Percentiles rank a stretch among this genome's conserved stretches.
Evolutionary conservation across 108 stramenopile species (phyloP).

Genomic region (Chaetoceros tenuissimus): DNA sequence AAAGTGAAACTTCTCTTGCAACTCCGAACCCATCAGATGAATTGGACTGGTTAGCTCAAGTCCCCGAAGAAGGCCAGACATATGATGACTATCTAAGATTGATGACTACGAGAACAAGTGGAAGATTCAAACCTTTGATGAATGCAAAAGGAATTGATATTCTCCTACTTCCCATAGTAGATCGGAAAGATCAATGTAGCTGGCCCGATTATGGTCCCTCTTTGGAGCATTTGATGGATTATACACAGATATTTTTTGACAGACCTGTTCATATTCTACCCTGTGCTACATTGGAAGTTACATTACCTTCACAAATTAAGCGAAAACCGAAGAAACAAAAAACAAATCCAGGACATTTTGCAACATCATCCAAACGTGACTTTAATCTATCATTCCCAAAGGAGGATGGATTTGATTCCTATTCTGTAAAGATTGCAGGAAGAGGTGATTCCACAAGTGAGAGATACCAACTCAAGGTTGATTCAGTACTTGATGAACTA

Average conservation of each 20-base stretch:
- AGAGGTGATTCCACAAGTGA: no score
- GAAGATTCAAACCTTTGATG: not conserved
- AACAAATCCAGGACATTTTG: no score
- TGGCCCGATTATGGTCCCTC: not conserved
- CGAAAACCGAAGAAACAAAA: no score
- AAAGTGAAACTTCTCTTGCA: not conserved
- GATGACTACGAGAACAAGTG: not conserved
- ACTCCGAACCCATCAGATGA: slow-evolving; percentile 1
- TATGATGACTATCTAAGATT: not conserved
- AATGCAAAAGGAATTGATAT: slow-evolving; percentile 2
- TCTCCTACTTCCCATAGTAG: slow-evolving; percentile 1
- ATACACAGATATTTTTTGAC: slow-evolving; percentile 3
- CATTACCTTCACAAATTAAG: no score
- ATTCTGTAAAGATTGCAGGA: no score
- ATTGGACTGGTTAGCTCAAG: not conserved
- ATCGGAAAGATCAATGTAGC: not conserved
- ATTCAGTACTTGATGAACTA: no score
- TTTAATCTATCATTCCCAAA: no score
- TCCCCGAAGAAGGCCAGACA: slow-evolving; percentile 7
- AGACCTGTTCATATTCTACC: not conserved
- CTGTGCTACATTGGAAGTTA: no score
- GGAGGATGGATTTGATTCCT: no score
- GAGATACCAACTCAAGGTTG: no score
- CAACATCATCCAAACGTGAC: no score
- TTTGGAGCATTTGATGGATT: not conserved